Base-by-base conservation (phyloP, 208 protist species). In the Naegleria gruberi region DNA sequence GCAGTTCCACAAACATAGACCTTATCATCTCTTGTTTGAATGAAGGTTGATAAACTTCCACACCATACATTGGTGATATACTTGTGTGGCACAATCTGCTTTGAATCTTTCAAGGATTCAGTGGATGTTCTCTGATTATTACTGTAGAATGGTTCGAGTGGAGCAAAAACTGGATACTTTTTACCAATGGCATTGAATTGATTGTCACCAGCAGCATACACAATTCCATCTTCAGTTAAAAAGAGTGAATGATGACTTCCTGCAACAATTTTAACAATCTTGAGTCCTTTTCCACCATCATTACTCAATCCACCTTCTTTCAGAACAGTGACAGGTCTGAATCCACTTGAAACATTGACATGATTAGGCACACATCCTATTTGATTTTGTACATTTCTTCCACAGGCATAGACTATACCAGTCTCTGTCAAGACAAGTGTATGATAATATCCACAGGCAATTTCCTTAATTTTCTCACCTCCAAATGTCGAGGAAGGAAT, bases 401-500 rank as follows among this genome's bases (percentile, higher is more conserved):
- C 77, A 41, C 37, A 44, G 17, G 23, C 77, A 44, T 83, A 83
- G 42, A 83, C 40, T 17, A 83, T 44, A 37, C 77, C 77, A 83
- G 12, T 44, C 30, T 44, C 40, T 44, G 77, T 83, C 26, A 83
- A 83, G 12, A 10, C 34, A 23, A 83, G 19, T 10, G 77, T 83
- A 23, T 83, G 77, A 83, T 44, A 83, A 44, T 83, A 41, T 83
- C 77, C 77, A 83, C 77, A 83, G 17, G 77, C n/a, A 6, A 83
- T 23, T 83, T 83, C 37, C 12, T 19, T 44, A 41, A 83, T 34
- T 44, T 83, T 83, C 12, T 83, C 40, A 26, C 77, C 77, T 44
- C 65, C 65, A 8, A 77, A 77, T 77, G n/a, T n/a, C 10, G 26
- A 77, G 0, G 65, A 77, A 77, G 65, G 65, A 8, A 77, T 77